Evolutionary conservation across 148 eudicot genomes (phyloP).

Genomic region (Fagopyrum tataricum): DNA sequence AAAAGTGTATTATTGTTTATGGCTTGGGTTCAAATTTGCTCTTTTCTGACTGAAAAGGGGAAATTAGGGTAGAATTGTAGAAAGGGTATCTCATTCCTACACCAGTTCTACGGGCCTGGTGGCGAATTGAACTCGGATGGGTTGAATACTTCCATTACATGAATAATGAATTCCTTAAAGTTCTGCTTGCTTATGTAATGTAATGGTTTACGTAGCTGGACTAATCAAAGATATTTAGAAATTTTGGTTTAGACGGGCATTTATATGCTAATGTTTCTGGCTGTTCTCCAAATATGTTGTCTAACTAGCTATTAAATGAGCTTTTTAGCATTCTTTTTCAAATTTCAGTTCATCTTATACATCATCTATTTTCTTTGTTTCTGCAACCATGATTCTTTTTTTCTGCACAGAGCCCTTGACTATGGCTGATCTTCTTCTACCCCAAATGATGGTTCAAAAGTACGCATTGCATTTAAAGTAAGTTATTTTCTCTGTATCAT

Average conservation of each 20-base stretch:
- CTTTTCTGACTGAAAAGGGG: constrained; percentile 4
- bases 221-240: background rate
- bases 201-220: too few species aligned
- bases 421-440: constrained; percentile 20
- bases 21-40: background rate
- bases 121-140: background rate
- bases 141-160: background rate
- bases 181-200: background rate
- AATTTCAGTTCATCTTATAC: background rate
- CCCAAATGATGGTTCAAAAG: constrained; percentile 22
- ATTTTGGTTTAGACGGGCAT: background rate
- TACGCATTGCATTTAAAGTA: constrained; percentile 27
- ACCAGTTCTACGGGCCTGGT: background rate
- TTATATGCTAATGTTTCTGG: background rate
- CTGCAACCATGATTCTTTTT: constrained; percentile 1
- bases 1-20: background rate
- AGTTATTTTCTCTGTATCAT: background rate
- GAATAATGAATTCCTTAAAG: background rate
- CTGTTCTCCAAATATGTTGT: background rate
- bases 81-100: too few species aligned
- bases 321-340: background rate
- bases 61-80: background rate
- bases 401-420: constrained; percentile 28
- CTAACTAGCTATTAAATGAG: background rate
- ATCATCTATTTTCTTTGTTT: background rate